Conservation (phyloP, 2,329 filamentous ascomycete species). For the Alternaria metachromatica region DNA sequence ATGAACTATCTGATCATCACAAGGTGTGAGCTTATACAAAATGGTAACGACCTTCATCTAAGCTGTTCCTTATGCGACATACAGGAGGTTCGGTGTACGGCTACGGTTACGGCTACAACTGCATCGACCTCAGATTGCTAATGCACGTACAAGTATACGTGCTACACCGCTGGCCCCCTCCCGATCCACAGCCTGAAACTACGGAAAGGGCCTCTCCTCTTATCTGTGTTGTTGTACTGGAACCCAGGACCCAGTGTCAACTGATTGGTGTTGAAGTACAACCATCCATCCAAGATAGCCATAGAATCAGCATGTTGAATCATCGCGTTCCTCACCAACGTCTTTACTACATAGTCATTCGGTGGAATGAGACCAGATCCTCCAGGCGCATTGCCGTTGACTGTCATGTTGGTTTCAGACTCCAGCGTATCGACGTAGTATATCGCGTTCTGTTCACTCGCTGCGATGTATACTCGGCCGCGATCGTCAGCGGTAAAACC, state of each 20-base stretch:
- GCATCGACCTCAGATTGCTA: not conserved
- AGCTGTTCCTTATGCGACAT: not conserved
- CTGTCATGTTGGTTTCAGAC: conserved; percentile 41
- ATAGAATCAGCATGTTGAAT: conserved; percentile 54
- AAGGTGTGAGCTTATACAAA: not conserved
- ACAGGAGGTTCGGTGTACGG: not conserved
- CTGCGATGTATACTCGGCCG: conserved; percentile 51
- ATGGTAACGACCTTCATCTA: not conserved
- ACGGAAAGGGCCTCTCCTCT: conserved; percentile 47
- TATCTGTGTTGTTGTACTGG: conserved; percentile 51
- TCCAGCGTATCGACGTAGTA: conserved; percentile 52
- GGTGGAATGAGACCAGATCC: conserved; percentile 42
- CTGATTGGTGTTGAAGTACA: conserved; percentile 55
- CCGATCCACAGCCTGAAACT: conserved; percentile 48
- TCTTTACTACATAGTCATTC: conserved; percentile 51
- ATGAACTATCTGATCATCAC: not conserved
- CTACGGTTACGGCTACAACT: not conserved
- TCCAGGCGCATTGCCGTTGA: conserved; percentile 45
- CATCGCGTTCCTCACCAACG: conserved; percentile 49
- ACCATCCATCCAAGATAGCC: conserved; percentile 51
- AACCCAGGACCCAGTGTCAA: conserved; percentile 44
- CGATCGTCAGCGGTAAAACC: conserved; percentile 53
- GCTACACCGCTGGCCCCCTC: conserved; percentile 40
- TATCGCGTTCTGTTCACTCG: conserved; percentile 54
- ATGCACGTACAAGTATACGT: not conserved